A percentile compares a stretch with the other conserved stretches of the same genome.
These are phyloP conservation scores for Rutstroemia sp. DNA, from an alignment of 2,329 filamentous ascomycete species.

Conservation along the genomic window DNA sequence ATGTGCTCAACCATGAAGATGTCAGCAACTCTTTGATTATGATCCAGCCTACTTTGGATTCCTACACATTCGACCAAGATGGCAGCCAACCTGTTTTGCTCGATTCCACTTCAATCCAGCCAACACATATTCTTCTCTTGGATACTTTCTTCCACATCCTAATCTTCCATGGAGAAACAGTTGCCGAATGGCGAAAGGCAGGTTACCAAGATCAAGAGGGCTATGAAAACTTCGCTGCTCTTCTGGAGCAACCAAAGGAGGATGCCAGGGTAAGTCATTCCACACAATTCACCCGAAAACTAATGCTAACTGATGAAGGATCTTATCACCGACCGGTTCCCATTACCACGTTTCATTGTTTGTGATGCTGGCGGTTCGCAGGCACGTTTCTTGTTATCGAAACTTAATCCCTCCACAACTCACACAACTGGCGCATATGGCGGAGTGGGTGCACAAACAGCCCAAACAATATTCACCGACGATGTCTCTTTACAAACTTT, in stretches of 20 bases:
- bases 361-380: constrained; percentile 98
- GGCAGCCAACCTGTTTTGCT: constrained; percentile 88
- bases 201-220: constrained; percentile 97
- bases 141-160: constrained; percentile 99
- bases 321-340: constrained; percentile 93
- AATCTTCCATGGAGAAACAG: constrained; percentile 97
- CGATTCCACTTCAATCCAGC: constrained; percentile 93
- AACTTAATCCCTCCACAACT: constrained; percentile 95
- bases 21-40: constrained; percentile 95
- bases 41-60: constrained; percentile 97
- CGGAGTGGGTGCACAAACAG: constrained; percentile 73
- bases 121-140: constrained; percentile 84
- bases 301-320: constrained; percentile 49
- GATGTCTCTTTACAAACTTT: constrained; percentile 97
- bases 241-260: constrained; percentile 91
- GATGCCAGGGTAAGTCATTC: constrained; percentile 73
- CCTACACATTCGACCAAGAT: constrained; percentile 94
- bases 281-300: not conserved
- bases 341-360: constrained; percentile 96
- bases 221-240: constrained; percentile 87
- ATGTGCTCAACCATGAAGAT: constrained; percentile 95
- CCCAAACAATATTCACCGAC: constrained; percentile 98
- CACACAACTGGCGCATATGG: constrained; percentile 92
- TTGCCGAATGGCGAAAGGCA: constrained; percentile 96
- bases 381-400: constrained; percentile 91